Conservation (phyloP, 192 early-diverging fungal genomes). For the Jimgerdemannia flammicorona region DNA sequence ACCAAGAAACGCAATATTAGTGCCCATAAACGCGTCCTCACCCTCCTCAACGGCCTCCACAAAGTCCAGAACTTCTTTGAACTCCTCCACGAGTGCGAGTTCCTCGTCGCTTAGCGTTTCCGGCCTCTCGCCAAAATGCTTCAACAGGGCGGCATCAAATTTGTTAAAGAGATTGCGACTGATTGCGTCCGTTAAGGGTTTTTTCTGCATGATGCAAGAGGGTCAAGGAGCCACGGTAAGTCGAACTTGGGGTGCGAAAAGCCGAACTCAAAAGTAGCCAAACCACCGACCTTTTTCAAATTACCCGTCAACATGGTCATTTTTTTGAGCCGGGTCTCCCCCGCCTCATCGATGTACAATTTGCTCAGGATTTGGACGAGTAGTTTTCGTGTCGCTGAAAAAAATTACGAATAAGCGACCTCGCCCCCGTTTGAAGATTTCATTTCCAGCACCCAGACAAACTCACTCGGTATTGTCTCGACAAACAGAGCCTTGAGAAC, state of each 20-base stretch:
- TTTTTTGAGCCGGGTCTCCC: constrained; percentile 31
- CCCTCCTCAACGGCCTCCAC: constrained; percentile 22
- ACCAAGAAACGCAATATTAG: no score
- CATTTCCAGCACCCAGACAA: constrained; percentile 12
- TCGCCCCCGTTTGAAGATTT: constrained; percentile 3
- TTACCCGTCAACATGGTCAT: constrained; percentile 32
- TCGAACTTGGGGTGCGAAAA: neutral
- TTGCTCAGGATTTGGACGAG: constrained; percentile 60
- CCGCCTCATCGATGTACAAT: constrained; percentile 43
- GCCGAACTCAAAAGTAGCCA: neutral
- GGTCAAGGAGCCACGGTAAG: neutral
- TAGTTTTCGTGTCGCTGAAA: constrained; percentile 51
- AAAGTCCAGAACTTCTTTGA: constrained; percentile 27
- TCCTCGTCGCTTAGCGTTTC: constrained; percentile 32
- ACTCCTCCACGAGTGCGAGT: constrained; percentile 24
- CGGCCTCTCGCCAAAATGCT: constrained; percentile 44
- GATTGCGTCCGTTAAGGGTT: constrained; percentile 47
- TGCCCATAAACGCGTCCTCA: neutral
- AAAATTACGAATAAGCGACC: neutral
- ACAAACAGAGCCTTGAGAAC: constrained; percentile 52
- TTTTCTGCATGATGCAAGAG: constrained; percentile 31
- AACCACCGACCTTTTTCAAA: constrained; percentile 33
- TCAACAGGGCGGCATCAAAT: constrained; percentile 55
- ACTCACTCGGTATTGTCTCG: constrained; percentile 13
- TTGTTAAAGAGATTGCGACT: constrained; percentile 50